phyloP scores from a whole-genome alignment of 2,329 filamentous ascomycete genomes.

The Setomelanomma holmii region DNA sequence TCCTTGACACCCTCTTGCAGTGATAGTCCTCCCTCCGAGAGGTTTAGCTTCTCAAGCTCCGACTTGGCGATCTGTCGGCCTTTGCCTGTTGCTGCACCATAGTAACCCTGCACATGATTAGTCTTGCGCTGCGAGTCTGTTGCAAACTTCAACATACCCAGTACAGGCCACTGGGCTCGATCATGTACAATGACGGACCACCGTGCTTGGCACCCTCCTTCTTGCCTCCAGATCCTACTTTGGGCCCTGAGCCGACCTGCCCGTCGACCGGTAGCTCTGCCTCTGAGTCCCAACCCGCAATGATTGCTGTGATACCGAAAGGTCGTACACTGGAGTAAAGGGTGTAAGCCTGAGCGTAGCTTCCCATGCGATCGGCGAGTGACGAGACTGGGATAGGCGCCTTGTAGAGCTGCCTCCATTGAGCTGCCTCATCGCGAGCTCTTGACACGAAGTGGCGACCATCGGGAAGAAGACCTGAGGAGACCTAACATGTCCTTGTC shows the following conservation, averaged over 20 bases:
- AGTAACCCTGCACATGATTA: slow-evolving; percentile 73
- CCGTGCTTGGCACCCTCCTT: slow-evolving; percentile 76
- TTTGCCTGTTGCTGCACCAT: slow-evolving; percentile 96
- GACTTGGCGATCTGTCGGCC: slow-evolving; percentile 96
- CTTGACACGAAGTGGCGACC: slow-evolving; percentile 93
- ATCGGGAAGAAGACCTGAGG: slow-evolving; percentile 92
- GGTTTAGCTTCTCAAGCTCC: slow-evolving; percentile 96
- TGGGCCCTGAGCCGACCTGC: slow-evolving; percentile 83
- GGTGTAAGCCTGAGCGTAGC: slow-evolving; percentile 96
- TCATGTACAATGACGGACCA: slow-evolving; percentile 96
- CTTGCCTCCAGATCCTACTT: slow-evolving; percentile 83
- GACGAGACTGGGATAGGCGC: slow-evolving; percentile 87
- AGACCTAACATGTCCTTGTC: slow-evolving; percentile 68
- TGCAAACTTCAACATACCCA: slow-evolving; percentile 66
- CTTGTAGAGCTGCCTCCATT: slow-evolving; percentile 94
- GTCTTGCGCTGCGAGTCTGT: background rate
- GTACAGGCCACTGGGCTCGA: slow-evolving; percentile 95
- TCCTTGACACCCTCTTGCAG: slow-evolving; percentile 92
- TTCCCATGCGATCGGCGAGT: slow-evolving; percentile 90
- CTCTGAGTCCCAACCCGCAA: slow-evolving; percentile 93
- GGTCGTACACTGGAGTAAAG: slow-evolving; percentile 96
- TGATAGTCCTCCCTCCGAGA: slow-evolving; percentile 76
- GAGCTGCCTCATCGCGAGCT: slow-evolving; percentile 89
- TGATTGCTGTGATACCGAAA: slow-evolving; percentile 93
- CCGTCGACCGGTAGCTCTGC: slow-evolving; percentile 85